Conservation (phyloP, 2,329 filamentous ascomycete species). For the Claviceps spartinae region DNA sequence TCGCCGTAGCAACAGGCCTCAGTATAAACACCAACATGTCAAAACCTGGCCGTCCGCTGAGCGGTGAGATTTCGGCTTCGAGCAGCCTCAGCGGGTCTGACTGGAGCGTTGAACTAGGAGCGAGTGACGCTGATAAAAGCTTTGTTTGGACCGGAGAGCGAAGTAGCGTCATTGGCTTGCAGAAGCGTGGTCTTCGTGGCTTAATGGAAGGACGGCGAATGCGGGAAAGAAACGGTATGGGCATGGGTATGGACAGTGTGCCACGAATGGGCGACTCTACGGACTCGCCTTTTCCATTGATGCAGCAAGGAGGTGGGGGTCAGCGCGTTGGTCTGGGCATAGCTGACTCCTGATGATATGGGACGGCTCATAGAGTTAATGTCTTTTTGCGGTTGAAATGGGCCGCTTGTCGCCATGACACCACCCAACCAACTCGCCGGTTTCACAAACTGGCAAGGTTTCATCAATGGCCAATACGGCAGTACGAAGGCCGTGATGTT, state of each 20-base stretch:
- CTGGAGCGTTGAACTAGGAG: slow-evolving; percentile 41
- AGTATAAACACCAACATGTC: slow-evolving; percentile 35
- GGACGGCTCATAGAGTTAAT: not conserved
- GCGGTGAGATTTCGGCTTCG: slow-evolving; percentile 35
- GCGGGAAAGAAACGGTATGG: slow-evolving; percentile 52
- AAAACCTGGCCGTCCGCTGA: slow-evolving; percentile 23
- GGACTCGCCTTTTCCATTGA: slow-evolving; percentile 6
- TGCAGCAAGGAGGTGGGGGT: slow-evolving; percentile 12
- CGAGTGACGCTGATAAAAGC: slow-evolving; percentile 30
- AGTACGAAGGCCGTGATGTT: no score
- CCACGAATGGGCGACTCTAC: slow-evolving; percentile 12
- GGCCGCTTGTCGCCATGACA: no score
- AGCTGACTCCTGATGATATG: slow-evolving; percentile 25
- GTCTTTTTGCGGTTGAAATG: not conserved
- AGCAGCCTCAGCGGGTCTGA: slow-evolving; percentile 40
- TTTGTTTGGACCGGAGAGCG: slow-evolving; percentile 65
- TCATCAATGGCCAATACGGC: no score
- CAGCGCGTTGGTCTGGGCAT: slow-evolving; percentile 40
- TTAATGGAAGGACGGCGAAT: slow-evolving; percentile 89
- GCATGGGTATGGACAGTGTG: slow-evolving; percentile 29
- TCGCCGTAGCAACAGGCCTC: slow-evolving; percentile 25
- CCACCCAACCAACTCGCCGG: no score
- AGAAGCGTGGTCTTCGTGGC: slow-evolving; percentile 83
- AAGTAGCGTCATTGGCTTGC: slow-evolving; percentile 83
- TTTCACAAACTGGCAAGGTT: no score